phyloP scores from a whole-genome alignment of 495 filamentous ascomycete genomes.

The Astrothelium macrocarpum region DNA sequence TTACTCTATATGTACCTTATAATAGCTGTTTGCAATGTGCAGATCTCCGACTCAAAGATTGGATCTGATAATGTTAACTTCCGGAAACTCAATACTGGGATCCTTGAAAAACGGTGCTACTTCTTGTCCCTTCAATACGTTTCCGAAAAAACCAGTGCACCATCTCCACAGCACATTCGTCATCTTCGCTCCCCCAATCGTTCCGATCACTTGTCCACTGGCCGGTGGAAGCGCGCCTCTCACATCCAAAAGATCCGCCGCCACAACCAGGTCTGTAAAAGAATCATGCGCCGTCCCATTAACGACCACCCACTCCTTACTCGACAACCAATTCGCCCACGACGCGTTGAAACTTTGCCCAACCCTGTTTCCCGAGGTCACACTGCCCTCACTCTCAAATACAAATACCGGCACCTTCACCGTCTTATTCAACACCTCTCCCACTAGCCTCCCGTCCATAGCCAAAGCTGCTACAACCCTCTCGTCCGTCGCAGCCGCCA shows the following conservation, averaged over 20 bases:
- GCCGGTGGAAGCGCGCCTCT: constrained; percentile 5
- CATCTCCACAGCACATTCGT: constrained; percentile 6
- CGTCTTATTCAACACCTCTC: constrained; percentile 5
- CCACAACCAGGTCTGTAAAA: constrained; percentile 6
- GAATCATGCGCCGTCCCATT: constrained; percentile 6
- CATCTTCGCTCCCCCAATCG: constrained; percentile 2
- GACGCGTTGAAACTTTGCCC: constrained; percentile 4
- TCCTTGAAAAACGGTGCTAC: not conserved
- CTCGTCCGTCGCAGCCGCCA: constrained; percentile 32
- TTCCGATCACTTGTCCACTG: constrained; percentile 5
- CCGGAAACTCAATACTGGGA: constrained; percentile 5
- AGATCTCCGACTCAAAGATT: not conserved
- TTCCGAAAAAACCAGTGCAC: not conserved
- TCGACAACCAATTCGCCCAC: not conserved
- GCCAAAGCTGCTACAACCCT: constrained; percentile 39
- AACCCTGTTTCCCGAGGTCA: constrained; percentile 7
- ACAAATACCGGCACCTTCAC: constrained; percentile 3
- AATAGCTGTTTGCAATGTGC: not conserved
- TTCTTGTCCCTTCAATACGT: constrained; percentile 4
- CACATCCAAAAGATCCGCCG: constrained; percentile 5
- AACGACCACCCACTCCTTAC: not conserved
- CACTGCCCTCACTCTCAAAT: constrained; percentile 6
- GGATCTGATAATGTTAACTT: constrained; percentile 5
- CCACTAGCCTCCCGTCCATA: constrained; percentile 34
- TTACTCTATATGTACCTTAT: constrained; percentile 3